Base-by-base conservation (phyloP, 2,329 filamentous ascomycete genomes). In the Penicillium sp. region DNA sequence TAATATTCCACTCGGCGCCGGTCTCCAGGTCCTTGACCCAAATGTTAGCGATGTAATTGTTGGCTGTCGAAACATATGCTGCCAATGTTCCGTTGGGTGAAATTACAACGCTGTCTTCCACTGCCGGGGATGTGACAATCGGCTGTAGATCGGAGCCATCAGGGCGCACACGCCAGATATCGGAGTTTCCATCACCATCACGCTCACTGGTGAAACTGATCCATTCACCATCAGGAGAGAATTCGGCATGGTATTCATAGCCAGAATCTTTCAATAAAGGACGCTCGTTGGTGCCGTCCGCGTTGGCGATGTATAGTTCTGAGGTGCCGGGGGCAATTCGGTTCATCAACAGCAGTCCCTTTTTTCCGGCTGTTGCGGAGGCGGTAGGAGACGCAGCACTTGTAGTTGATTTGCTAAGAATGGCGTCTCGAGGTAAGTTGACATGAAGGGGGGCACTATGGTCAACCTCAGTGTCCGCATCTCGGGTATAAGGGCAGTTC, bases 121-220 rank as follows among this genome's bases (percentile, higher is more conserved):
- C 71, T 0, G 71, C 73, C 1, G 71, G 49, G 0, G 74, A 75
- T 5, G 63, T 64, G 0, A 75, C 62, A 13, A 79, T 59, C 33
- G 66, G 59, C 54, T 76, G 64, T 6, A 79, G 54, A 0, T 66
- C 72, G 0, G 72, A 69, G 1, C 77, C 76, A 52, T 79, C 69
- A 1, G 67, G 23, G 2, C 65, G 68, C 23, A 74, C 64, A 6
- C 74, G 73, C 58, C 77, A 80, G 21, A 79, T 64, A 59, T 79
- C 77, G 1, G 74, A 71, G 25, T 79, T 70, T 2, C 76, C 77
- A 50, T 77, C 75, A 10, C 69, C 77, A 35, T 67, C 68, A 2
- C 75, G 73, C 63, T 79, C 76, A 19, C 66, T 71, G 3, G 74
- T 79, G 58, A 79, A 79, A 4, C 69, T 69, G 42, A 78, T 71